Base-by-base conservation (phyloP, 768 basidiomycete species). In the Neoboletus subvelutipes region DNA sequence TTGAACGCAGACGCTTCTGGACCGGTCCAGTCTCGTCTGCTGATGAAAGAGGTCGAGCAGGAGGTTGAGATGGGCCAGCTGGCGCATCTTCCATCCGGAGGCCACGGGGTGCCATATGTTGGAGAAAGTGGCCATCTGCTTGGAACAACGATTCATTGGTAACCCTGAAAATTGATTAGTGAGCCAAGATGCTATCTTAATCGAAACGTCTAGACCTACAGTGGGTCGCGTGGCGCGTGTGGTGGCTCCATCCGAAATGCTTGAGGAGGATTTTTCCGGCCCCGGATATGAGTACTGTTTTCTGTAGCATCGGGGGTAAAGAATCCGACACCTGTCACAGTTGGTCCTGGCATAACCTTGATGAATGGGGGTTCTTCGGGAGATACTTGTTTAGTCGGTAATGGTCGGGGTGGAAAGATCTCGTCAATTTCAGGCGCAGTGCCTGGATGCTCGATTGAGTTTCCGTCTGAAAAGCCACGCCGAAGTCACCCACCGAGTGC, bases 1-100 rank as follows among this genome's bases (percentile, higher is more conserved):
- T 81, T 61, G 88, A 84, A 49, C 90, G 86, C 60, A 88, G 71
- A 68, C 84, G 85, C 76, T 92, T 92, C 61, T 82, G 79, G 50
- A 84, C 85, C 34, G 90, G 90, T 42, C 89, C 90, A 52, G 81
- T 79, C 75, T 92, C 90, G 69, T 92, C 90, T 43, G 88, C 85
- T 34, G 90, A 91, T 55, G 90, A 91, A 55, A 91, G 83, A 22
- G 90, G 87, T 51, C 90, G 83, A 41, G 78, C 72, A 64, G 79
- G 77, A 50, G 76, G 75, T 66, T 84, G 84, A 49, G 75, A 74
- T 34, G 78, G 67, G 40, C 75, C 76, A 50, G 65, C 64, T 60
- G 73, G 72, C 20, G 65, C 62, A 50, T 78, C 72, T 59, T 80
- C 83, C 45, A 74, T 73, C 56, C 76, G 77, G 48, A 71, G 65